These are phyloP conservation scores for Polyporus tsugae DNA, from an alignment of 1,284 basidiomycete genomes.

Conservation along the genomic window DNA sequence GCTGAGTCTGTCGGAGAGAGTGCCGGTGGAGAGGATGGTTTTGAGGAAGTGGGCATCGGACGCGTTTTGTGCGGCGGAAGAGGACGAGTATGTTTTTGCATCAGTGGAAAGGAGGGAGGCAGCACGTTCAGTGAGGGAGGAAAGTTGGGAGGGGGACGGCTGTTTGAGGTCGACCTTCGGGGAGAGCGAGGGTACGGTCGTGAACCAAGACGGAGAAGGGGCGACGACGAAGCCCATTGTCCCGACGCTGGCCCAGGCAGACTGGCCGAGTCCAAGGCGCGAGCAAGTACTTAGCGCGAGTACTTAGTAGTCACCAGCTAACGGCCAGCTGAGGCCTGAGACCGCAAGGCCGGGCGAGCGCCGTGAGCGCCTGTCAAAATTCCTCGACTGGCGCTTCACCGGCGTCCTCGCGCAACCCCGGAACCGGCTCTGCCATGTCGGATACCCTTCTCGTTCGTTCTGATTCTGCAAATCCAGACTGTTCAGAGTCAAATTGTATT, in stretches of 20 bases:
- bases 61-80: constrained; percentile 49
- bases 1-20: constrained; percentile 92
- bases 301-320: too few species aligned
- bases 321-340: background rate
- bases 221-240: constrained; percentile 47
- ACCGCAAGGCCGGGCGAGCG: too few species aligned
- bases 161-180: constrained; percentile 39
- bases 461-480: too few species aligned
- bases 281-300: background rate
- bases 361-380: background rate
- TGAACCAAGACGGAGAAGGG: constrained; percentile 70
- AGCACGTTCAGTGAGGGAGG: constrained; percentile 58
- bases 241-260: background rate
- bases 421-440: too few species aligned
- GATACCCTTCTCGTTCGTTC: too few species aligned
- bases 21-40: constrained; percentile 87
- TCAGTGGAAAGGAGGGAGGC: constrained; percentile 60
- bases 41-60: constrained; percentile 86
- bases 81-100: constrained; percentile 52
- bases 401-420: too few species aligned
- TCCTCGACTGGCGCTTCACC: background rate
- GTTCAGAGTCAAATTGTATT: too few species aligned
- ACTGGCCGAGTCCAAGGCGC: background rate
- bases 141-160: constrained; percentile 53
- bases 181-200: constrained; percentile 45